Base-by-base conservation (phyloP, 2,329 filamentous ascomycete species). In the Diaporthe sp. region DNA sequence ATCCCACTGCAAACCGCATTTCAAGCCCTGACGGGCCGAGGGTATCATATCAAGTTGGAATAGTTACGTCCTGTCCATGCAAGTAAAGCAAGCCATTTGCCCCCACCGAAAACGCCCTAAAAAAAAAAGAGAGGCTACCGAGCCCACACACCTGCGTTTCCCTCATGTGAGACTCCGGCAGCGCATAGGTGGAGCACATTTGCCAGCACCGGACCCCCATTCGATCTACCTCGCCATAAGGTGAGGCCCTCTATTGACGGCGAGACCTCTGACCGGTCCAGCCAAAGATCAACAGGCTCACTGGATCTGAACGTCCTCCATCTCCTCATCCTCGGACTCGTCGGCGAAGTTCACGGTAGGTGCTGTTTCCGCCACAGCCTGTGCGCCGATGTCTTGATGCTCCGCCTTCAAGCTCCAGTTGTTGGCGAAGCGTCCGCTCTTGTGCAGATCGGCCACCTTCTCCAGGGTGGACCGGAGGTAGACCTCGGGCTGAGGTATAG, bases 401-500 rank as follows among this genome's bases (percentile, higher is more conserved):
- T 95, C 93, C 3, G 90, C 88, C 82, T 93, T 95, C 75, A 98
- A 86, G 79, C 93, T 93, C 92, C 95, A 98, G 79, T 93, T 93
- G 83, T 95, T 96, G 71, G 94, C 93, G 82, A 97, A 98, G 4
- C 92, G 90, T 37, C 96, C 96, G 62, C 92, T 93, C 84, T 95
- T 94, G 82, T 97, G 93, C 76, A 98, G 86, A 28, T 94, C 91
- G 0, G 95, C 96, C 76, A 98, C 91, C 81, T 95, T 92, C 77
- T 96, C 94, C 79, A 99, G 86, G 0, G 93, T 93, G 82, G 97
- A 92, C 73, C 96, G 95, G 77, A 99, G 90, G 83, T 96, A 98
- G n/a, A 94, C 92, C 83, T 98, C 97, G 1, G 97, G 97, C 85
- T 99, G 97, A 76, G 93, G 91, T 53, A 97, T 90, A 76, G 90